These are phyloP conservation scores for Trichophyton benhamiae DNA, from an alignment of 2,329 filamentous ascomycete genomes.

Conservation along the genomic window DNA sequence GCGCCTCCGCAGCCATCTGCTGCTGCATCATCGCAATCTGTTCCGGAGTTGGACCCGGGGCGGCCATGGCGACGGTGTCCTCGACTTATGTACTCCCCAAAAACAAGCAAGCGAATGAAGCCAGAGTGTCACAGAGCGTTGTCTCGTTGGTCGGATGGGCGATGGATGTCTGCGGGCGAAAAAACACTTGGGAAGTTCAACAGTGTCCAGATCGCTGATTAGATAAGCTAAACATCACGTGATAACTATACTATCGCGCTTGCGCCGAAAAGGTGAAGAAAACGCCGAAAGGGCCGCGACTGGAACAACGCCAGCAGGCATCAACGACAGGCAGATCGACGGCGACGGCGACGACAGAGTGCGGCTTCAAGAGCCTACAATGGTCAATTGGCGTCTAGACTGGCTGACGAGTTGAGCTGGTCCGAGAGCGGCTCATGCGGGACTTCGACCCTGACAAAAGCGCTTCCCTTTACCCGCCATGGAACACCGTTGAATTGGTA, in stretches of 20 bases:
- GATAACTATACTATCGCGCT: not conserved
- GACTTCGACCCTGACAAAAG: constrained; percentile 28
- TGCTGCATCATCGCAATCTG: constrained; percentile 76
- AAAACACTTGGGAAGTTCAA: not conserved
- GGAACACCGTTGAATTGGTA: constrained; percentile 30
- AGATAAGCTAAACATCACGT: not conserved
- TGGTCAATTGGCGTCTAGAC: not conserved
- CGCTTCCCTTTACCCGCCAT: constrained; percentile 27
- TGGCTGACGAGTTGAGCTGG: not conserved
- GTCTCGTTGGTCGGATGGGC: not conserved
- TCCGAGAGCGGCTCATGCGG: constrained; percentile 24
- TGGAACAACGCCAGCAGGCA: not conserved
- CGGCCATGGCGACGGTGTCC: constrained; percentile 17
- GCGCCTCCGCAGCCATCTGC: constrained; percentile 69
- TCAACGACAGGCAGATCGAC: not conserved
- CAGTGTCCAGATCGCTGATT: constrained; percentile 4
- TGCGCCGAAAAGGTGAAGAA: not conserved
- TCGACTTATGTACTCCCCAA: not conserved
- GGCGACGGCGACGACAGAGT: not conserved
- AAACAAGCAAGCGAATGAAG: not conserved
- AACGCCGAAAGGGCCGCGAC: no score
- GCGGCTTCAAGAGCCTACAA: not conserved
- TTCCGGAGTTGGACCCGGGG: constrained; percentile 55
- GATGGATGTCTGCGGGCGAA: not conserved
- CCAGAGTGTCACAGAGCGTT: not conserved